Percentiles rank a stretch among this genome's conserved stretches.
These are phyloP conservation scores for Cladosporium sp. DNA, from an alignment of 2,329 filamentous ascomycete species.

Conservation along the genomic window DNA sequence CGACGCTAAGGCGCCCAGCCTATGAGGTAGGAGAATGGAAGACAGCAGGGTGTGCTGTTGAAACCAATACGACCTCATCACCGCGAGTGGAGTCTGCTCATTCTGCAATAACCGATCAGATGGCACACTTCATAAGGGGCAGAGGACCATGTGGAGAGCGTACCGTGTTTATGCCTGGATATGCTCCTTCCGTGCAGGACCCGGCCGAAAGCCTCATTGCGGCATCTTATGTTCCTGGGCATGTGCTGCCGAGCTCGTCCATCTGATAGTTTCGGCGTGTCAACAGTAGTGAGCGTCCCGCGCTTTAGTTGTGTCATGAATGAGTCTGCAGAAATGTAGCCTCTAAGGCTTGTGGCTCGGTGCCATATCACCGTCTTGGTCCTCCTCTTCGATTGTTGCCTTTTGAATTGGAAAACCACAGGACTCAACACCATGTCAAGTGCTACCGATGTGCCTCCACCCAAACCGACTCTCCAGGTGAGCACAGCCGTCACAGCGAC, in stretches of 20 bases:
- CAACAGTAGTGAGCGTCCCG: not conserved
- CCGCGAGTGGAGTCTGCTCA: constrained; percentile 8
- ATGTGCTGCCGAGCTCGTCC: not conserved
- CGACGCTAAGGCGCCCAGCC: not conserved
- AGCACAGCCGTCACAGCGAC: constrained; percentile 26
- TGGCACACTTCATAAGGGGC: not conserved
- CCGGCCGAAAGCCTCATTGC: not conserved
- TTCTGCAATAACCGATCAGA: not conserved
- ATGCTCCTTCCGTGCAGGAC: not conserved
- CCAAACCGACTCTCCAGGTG: constrained; percentile 20
- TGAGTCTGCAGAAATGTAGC: not conserved
- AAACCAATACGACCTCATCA: not conserved
- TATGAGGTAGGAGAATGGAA: not conserved
- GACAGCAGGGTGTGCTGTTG: not conserved
- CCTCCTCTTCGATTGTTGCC: not conserved
- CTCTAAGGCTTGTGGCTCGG: not conserved
- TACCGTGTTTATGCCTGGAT: not conserved
- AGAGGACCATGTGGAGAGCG: not conserved
- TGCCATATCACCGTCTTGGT: not conserved
- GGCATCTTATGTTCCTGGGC: not conserved
- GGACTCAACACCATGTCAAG: constrained; percentile 6
- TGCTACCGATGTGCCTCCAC: constrained; percentile 12
- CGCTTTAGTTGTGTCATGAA: not conserved
- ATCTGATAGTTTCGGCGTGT: constrained; percentile 1
- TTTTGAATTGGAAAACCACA: not conserved